Evolutionary conservation across 768 basidiomycete genomes (phyloP).

Genomic region (Pleurotus cornucopiae): DNA sequence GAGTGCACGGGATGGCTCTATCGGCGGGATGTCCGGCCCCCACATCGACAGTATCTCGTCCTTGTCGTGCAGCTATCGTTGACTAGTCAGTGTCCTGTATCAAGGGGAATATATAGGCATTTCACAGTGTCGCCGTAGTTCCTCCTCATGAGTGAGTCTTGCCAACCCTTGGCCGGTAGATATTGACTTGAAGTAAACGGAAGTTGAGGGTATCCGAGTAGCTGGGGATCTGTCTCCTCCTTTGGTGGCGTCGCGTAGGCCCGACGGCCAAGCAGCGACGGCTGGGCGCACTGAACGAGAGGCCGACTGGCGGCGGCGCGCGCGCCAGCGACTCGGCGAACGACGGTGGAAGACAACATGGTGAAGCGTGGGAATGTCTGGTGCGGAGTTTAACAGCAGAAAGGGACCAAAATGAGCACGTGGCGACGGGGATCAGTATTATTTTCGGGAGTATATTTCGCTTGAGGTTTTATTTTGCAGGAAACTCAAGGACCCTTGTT

Average conservation of each 20-base stretch:
- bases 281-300: slow-evolving; percentile 5
- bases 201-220: slow-evolving; percentile 69
- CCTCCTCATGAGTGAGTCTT: slow-evolving; percentile 70
- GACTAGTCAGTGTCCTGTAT: slow-evolving; percentile 12
- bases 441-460: slow-evolving; percentile 1
- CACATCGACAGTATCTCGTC: slow-evolving; percentile 85
- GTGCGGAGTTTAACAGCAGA: neutral
- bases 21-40: slow-evolving; percentile 73
- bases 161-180: slow-evolving; percentile 65
- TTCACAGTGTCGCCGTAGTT: slow-evolving; percentile 79
- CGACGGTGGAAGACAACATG: slow-evolving; percentile 35
- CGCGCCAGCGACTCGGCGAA: slow-evolving; percentile 32
- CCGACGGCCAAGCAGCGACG: slow-evolving; percentile 15
- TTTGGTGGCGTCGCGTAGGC: slow-evolving; percentile 29
- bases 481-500: slow-evolving; percentile 53
- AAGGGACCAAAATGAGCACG: slow-evolving; percentile 45
- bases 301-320: slow-evolving; percentile 24
- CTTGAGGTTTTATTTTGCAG: neutral
- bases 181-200: slow-evolving; percentile 65
- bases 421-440: slow-evolving; percentile 62
- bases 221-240: slow-evolving; percentile 56
- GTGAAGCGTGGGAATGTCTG: slow-evolving; percentile 8
- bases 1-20: slow-evolving; percentile 56
- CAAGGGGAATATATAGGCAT: slow-evolving; percentile 7
- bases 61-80: slow-evolving; percentile 65